Evolutionary conservation across 805 yeast genomes (phyloP).

Genomic region (Wickerhamiella qilinensis): DNA sequence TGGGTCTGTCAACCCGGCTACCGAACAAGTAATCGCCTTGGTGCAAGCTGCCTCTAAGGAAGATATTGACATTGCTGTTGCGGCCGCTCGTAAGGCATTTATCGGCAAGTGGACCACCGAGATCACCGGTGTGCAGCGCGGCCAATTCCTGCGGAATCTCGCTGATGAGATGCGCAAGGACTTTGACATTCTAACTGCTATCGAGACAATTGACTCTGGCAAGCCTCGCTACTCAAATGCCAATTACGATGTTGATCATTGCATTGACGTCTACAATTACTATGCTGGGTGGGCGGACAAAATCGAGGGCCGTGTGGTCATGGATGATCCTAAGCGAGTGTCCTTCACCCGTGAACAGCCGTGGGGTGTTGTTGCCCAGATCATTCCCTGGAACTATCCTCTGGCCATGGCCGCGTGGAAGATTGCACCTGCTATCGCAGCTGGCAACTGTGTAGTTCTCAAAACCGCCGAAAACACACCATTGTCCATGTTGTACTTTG

Average conservation of each 20-base stretch:
- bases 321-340: conserved; percentile 40
- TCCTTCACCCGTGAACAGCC: conserved; percentile 61
- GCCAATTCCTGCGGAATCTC: conserved; percentile 44
- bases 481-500: conserved; percentile 46
- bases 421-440: conserved; percentile 67
- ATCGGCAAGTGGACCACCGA: conserved; percentile 46
- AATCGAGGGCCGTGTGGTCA: conserved; percentile 43
- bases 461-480: conserved; percentile 70
- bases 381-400: conserved; percentile 64
- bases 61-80: conserved; percentile 75
- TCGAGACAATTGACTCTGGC: conserved; percentile 84
- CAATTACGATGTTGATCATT: conserved; percentile 37
- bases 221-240: conserved; percentile 35
- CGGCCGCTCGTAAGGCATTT: conserved; percentile 70
- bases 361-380: conserved; percentile 48
- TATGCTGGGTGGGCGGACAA: conserved; percentile 68
- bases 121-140: conserved; percentile 54
- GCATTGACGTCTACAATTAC: conserved; percentile 41
- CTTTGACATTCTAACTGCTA: conserved; percentile 54
- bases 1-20: conserved; percentile 51
- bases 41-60: conserved; percentile 63
- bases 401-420: conserved; percentile 65
- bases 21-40: conserved; percentile 53
- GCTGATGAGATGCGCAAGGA: conserved; percentile 69
- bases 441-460: conserved; percentile 58